A percentile compares a stretch with the other conserved stretches of the same genome.
These are phyloP conservation scores for Petrea volubilis DNA, from an alignment of 257 asterid species.

Conservation along the genomic window DNA sequence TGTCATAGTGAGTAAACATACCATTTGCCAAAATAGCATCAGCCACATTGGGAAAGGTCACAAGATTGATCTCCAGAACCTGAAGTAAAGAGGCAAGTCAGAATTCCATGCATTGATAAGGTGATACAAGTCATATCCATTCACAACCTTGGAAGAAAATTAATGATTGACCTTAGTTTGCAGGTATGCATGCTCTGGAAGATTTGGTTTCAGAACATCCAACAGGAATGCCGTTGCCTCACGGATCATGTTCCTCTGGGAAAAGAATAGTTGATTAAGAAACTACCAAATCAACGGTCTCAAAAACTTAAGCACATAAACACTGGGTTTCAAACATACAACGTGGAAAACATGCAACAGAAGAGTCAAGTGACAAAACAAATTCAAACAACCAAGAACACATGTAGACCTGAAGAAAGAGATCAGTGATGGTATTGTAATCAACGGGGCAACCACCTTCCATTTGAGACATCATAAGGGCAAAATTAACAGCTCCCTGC, in stretches of 20 bases:
- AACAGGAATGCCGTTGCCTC: conserved; percentile 97
- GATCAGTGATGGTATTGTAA: conserved; percentile 97
- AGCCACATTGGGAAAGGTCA: conserved; percentile 96
- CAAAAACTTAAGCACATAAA: neutral
- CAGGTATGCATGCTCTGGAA: conserved; percentile 92
- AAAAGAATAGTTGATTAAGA: conserved; percentile 27
- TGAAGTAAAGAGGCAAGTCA: conserved; percentile 33
- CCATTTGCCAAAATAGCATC: conserved; percentile 99
- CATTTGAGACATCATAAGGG: conserved; percentile 99
- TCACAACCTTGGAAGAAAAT: neutral
- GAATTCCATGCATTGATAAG: conserved; percentile 18
- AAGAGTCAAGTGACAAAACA: neutral
- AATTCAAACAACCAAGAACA: neutral
- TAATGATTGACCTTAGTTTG: conserved; percentile 80
- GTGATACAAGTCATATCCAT: neutral
- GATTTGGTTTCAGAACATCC: conserved; percentile 97
- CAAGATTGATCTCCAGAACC: conserved; percentile 96
- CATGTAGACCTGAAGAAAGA: conserved; percentile 85
- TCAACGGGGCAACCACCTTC: conserved; percentile 99
- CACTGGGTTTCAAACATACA: neutral
- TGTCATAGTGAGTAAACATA: conserved; percentile 96
- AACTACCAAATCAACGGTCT: conserved; percentile 17
- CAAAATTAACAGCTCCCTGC: conserved; percentile 99
- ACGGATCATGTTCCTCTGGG: conserved; percentile 96
- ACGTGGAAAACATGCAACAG: neutral